Conservation (phyloP, 495 filamentous ascomycete species). For the Xylaria castorea region DNA sequence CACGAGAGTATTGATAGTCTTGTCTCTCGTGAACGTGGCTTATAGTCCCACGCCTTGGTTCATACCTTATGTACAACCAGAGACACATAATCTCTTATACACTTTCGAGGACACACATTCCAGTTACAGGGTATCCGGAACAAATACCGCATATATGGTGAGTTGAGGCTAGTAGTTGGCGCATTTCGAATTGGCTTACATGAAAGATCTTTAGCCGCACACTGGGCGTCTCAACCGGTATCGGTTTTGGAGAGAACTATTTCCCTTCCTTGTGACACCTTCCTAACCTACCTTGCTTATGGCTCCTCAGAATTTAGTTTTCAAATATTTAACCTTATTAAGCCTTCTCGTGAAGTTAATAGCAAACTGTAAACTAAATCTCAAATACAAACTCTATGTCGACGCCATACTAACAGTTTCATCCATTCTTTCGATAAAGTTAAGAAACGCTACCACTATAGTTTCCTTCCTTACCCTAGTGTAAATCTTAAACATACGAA, state of each 20-base stretch:
- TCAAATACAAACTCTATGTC: neutral
- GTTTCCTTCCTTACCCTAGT: neutral
- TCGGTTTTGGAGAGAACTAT: neutral
- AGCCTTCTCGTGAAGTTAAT: neutral
- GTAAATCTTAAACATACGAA: neutral
- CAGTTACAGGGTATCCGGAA: neutral
- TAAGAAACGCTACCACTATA: neutral
- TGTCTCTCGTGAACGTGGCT: neutral
- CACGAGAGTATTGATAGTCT: neutral
- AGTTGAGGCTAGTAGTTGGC: too few relatives aligned
- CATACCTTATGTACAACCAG: neutral
- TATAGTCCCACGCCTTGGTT: neutral
- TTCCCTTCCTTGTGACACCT: neutral
- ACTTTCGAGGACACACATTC: neutral
- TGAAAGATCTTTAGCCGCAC: neutral
- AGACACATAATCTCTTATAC: neutral
- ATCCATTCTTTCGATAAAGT: neutral
- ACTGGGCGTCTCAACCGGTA: neutral
- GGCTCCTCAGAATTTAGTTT: neutral
- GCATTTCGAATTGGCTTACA: neutral
- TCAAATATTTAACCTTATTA: neutral
- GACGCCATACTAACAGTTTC: neutral
- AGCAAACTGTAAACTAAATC: too few relatives aligned
- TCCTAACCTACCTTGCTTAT: neutral
- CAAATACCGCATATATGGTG: neutral